Evolutionary conservation across 495 filamentous ascomycete genomes (phyloP), one percentile per base, ranked within the genome.

Genomic region (Daldinia vernicosa): DNA sequence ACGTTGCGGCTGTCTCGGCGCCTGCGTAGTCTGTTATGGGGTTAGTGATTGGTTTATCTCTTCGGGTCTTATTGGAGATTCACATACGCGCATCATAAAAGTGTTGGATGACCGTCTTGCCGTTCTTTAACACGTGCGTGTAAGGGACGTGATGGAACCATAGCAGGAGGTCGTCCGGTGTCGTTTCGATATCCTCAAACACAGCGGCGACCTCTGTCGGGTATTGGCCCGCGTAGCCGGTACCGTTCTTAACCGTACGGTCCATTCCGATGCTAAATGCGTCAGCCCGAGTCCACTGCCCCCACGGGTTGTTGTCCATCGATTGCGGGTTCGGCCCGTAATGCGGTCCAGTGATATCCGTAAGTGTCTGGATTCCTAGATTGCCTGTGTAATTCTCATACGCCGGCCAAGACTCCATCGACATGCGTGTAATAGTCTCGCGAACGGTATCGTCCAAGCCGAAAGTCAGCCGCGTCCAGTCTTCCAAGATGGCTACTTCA

Each of bases 81-180:
- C 24, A 66, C 70, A 12, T 66, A 73, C 70, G 83, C 30, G 88
- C 87, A 69, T 93, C 87, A 73, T 92, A 93, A 74, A 93, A 91
- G 75, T 93, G 88, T 76, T 93, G 90, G 56, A 93, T 92, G 1
- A 93, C 89, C 0, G 89, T 90, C 76, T 90, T 87, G 7, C 89
- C 88, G 6, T 83, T 88, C 45, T 90, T 80, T 14, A 93, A 85
- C 17, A 74, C 77, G 43, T 91, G 85, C 0, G 88, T 92, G 69
- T 90, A 93, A 19, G 83, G 82, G 0, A 93, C 89, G 74, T 93
- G 90, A 74, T 93, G 90, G 80, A 93, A 93, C 90, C 90, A 93
- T 6, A 93, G 79, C 0, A 92, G 74, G 6, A 93, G 80, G 47
- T 93, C 80, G 61, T 93, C 90, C 0, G 90, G 90, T 1, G 90